Evolutionary conservation across 805 yeast species (phyloP).

Genomic region (Candida parachauliodes): DNA sequence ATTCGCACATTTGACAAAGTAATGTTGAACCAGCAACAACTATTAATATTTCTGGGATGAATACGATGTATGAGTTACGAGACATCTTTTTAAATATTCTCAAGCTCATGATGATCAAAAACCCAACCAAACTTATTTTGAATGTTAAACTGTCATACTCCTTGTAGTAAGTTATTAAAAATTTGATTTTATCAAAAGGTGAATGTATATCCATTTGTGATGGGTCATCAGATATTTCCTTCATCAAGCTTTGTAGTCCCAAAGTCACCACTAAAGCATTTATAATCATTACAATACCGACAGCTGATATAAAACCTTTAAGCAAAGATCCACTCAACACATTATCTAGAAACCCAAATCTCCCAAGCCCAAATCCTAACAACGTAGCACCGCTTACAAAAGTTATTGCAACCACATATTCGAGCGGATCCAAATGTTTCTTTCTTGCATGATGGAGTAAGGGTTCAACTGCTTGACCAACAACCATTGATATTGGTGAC

Average conservation of each 20-base stretch:
- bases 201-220: slow-evolving; percentile 44
- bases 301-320: slow-evolving; percentile 43
- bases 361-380: slow-evolving; percentile 69
- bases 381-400: slow-evolving; percentile 72
- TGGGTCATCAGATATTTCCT: slow-evolving; percentile 34
- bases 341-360: slow-evolving; percentile 69
- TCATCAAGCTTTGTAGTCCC: slow-evolving; percentile 52
- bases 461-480: slow-evolving; percentile 47
- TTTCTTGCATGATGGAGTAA: slow-evolving; percentile 32
- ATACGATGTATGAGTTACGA: slow-evolving; percentile 37
- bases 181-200: slow-evolving; percentile 64
- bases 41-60: slow-evolving; percentile 80
- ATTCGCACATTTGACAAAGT: slow-evolving; percentile 44
- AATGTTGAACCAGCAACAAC: slow-evolving; percentile 64
- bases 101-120: slow-evolving; percentile 44
- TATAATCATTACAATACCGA: slow-evolving; percentile 42
- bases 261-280: slow-evolving; percentile 72
- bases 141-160: slow-evolving; percentile 59
- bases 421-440: slow-evolving; percentile 36
- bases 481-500: slow-evolving; percentile 42
- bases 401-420: slow-evolving; percentile 64
- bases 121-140: slow-evolving; percentile 51
- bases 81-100: slow-evolving; percentile 37
- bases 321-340: slow-evolving; percentile 37
- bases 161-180: slow-evolving; percentile 46